Conservation (phyloP, 345 rosid species). For the Syzygium grande region DNA sequence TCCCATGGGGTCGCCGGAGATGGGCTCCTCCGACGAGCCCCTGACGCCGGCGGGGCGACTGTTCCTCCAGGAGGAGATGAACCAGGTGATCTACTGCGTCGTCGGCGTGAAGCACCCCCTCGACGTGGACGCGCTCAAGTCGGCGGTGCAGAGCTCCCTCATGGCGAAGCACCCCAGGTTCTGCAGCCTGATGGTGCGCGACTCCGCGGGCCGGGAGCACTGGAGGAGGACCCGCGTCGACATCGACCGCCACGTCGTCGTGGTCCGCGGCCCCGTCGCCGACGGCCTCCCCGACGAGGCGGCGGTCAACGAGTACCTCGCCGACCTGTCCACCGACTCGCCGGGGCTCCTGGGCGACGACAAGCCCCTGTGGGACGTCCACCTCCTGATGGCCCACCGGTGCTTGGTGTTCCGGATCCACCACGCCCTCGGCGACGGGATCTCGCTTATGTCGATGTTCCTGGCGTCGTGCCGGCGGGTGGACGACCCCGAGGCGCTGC, state of each 20-base stretch:
- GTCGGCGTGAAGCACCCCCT: conserved; percentile 20
- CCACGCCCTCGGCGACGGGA: conserved; percentile 56
- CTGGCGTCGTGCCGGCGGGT: conserved; percentile 26
- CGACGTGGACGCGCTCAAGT: conserved; percentile 18
- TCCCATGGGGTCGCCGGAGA: not conserved
- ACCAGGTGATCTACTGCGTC: conserved; percentile 41
- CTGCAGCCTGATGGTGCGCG: conserved; percentile 37
- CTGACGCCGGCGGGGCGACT: conserved; percentile 48
- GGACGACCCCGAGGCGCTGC: conserved; percentile 20
- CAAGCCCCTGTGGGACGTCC: conserved; percentile 60
- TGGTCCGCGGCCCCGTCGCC: conserved; percentile 2
- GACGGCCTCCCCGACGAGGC: not conserved
- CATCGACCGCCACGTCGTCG: conserved; percentile 23
- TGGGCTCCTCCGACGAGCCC: conserved; percentile 26
- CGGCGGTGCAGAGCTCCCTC: conserved; percentile 12
- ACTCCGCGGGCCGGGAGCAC: conserved; percentile 30
- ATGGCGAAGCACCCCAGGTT: conserved; percentile 48
- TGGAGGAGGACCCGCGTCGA: conserved; percentile 42
- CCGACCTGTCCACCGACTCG: conserved; percentile 25
- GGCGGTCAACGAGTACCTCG: conserved; percentile 31
- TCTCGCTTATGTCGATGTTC: conserved; percentile 46
- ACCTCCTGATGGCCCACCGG: conserved; percentile 20
- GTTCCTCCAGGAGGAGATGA: conserved; percentile 34
- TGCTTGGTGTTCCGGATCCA: conserved; percentile 40
- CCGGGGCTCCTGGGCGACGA: conserved; percentile 23